Evolutionary conservation across 1,139 yeast genomes (phyloP).

Genomic region (Pichia sp.): DNA sequence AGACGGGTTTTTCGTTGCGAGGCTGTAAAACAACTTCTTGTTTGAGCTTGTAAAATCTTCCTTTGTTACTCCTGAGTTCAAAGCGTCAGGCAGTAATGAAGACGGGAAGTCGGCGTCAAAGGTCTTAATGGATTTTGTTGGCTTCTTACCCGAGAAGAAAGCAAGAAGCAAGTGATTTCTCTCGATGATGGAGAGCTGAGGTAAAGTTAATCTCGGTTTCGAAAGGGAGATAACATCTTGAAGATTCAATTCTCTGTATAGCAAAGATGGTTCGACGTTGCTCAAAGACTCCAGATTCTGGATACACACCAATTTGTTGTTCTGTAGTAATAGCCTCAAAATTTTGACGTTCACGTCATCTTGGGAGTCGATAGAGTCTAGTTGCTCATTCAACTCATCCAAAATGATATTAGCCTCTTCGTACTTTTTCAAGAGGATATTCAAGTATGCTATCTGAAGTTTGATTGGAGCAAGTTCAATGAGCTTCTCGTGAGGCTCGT

Average conservation of each 20-base stretch:
- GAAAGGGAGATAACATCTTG: slow-evolving; percentile 38
- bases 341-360: slow-evolving; percentile 22
- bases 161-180: slow-evolving; percentile 45
- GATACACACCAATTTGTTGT: slow-evolving; percentile 23
- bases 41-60: slow-evolving; percentile 11
- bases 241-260: slow-evolving; percentile 44
- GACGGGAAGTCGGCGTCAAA: slow-evolving; percentile 20
- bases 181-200: slow-evolving; percentile 41
- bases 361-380: slow-evolving; percentile 16
- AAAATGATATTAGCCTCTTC: slow-evolving; percentile 44
- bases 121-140: slow-evolving; percentile 18
- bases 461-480: slow-evolving; percentile 59
- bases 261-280: slow-evolving; percentile 31
- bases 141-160: slow-evolving; percentile 36
- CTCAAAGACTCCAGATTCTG: slow-evolving; percentile 1
- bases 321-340: slow-evolving; percentile 25
- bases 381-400: slow-evolving; percentile 16
- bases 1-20: slow-evolving; percentile 27
- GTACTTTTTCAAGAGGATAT: slow-evolving; percentile 45
- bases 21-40: slow-evolving; percentile 8
- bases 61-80: slow-evolving; percentile 9
- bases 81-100: slow-evolving; percentile 25
- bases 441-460: slow-evolving; percentile 66
- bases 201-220: slow-evolving; percentile 41
- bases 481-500: slow-evolving; percentile 36